Conservation (phyloP, 441 rosid species). For the Hura crepitans region DNA sequence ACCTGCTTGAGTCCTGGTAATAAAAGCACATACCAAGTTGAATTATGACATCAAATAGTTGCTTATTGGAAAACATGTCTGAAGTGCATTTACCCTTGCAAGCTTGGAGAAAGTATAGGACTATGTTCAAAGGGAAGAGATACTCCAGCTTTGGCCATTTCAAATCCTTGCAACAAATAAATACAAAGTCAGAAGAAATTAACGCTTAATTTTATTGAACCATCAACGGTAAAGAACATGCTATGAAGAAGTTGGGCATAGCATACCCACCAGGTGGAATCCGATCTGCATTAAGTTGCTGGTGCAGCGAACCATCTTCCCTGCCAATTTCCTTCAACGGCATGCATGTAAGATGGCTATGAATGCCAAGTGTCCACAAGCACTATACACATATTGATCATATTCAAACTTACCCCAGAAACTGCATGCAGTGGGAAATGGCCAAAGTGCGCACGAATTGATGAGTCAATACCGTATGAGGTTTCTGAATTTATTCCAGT, state of each 20-base stretch:
- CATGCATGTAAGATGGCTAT: constrained; percentile 21
- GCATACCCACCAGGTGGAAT: constrained; percentile 34
- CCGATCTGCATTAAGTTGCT: constrained; percentile 36
- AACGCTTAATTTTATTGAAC: neutral
- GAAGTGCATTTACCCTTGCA: constrained; percentile 25
- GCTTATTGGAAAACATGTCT: neutral
- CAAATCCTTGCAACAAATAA: constrained; percentile 18
- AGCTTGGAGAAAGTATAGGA: constrained; percentile 13
- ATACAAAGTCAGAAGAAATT: neutral
- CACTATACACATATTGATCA: neutral
- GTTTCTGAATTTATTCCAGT: constrained; percentile 37
- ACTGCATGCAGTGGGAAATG: constrained; percentile 41
- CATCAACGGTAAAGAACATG: neutral
- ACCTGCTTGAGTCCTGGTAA: constrained; percentile 23
- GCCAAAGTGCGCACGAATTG: constrained; percentile 46
- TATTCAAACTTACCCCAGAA: constrained; percentile 38
- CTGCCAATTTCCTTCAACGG: constrained; percentile 46
- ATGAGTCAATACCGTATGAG: constrained; percentile 47
- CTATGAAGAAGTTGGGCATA: neutral
- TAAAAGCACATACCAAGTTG: neutral
- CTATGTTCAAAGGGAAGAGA: constrained; percentile 27
- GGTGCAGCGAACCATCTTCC: constrained; percentile 38
- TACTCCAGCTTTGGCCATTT: constrained; percentile 21
- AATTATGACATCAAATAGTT: neutral
- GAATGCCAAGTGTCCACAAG: neutral